These are phyloP conservation scores for Solanum virginianum DNA, from an alignment of 257 asterid species.

Conservation along the genomic window DNA sequence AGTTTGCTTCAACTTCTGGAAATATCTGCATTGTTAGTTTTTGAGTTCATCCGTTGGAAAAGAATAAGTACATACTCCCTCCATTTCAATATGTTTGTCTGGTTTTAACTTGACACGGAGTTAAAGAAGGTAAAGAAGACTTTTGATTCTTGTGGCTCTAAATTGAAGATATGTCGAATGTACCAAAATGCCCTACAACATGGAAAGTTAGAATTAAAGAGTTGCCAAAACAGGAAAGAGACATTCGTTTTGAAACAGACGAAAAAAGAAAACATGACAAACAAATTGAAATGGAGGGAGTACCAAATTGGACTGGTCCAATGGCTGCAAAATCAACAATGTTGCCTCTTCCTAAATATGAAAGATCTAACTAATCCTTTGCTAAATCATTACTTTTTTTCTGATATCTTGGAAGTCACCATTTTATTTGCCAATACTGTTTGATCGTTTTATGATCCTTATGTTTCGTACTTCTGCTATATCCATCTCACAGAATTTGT, in stretches of 20 bases:
- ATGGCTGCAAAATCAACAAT: background rate
- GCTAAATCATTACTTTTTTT: background rate
- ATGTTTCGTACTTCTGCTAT: background rate
- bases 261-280: background rate
- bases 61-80: background rate
- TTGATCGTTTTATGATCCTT: background rate
- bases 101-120: background rate
- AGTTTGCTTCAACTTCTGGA: background rate
- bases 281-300: background rate
- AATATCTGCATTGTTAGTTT: background rate
- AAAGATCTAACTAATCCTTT: background rate
- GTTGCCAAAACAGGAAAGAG: background rate
- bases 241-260: background rate
- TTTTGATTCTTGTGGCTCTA: background rate
- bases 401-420: background rate
- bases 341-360: background rate
- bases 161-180: background rate
- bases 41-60: background rate
- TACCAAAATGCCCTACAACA: background rate
- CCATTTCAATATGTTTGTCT: background rate
- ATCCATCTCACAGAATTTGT: background rate
- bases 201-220: background rate
- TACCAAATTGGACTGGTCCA: background rate
- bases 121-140: background rate
- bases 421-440: background rate